Evolutionary conservation across 805 yeast genomes (phyloP).

Genomic region (Starmerella bacillaris): DNA sequence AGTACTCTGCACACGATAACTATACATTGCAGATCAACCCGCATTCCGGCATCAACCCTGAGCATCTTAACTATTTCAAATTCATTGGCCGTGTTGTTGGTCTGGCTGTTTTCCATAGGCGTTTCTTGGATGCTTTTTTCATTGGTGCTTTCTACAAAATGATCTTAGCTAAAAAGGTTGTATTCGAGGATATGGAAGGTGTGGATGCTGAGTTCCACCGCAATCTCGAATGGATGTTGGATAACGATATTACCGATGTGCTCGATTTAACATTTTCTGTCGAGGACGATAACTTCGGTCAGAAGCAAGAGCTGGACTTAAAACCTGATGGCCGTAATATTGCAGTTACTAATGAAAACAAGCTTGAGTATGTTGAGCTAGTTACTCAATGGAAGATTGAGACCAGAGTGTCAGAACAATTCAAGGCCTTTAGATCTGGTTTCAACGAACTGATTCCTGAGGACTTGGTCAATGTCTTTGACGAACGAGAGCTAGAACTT

Average conservation of each 20-base stretch:
- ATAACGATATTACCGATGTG: slow-evolving; percentile 78
- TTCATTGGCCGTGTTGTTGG: slow-evolving; percentile 98
- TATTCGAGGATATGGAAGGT: slow-evolving; percentile 93
- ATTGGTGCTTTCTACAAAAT: slow-evolving; percentile 95
- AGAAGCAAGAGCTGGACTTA: slow-evolving; percentile 70
- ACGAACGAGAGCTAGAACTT: slow-evolving; percentile 90
- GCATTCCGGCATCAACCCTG: slow-evolving; percentile 91
- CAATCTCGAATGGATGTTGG: slow-evolving; percentile 87
- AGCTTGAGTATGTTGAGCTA: slow-evolving; percentile 85
- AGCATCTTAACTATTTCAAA: slow-evolving; percentile 92
- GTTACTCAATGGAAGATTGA: slow-evolving; percentile 92
- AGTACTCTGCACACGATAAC: slow-evolving; percentile 94
- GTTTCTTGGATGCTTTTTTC: slow-evolving; percentile 94
- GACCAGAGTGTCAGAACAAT: slow-evolving; percentile 86
- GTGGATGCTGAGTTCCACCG: slow-evolving; percentile 94
- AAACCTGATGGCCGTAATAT: slow-evolving; percentile 76
- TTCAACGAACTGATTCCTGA: slow-evolving; percentile 95
- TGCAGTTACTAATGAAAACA: slow-evolving; percentile 74
- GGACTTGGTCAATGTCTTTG: slow-evolving; percentile 88
- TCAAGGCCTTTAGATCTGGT: slow-evolving; percentile 90
- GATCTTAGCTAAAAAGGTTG: slow-evolving; percentile 90
- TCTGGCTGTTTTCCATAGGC: slow-evolving; percentile 91
- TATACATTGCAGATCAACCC: slow-evolving; percentile 96
- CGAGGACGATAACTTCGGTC: slow-evolving; percentile 88
- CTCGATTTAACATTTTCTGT: slow-evolving; percentile 74